phyloP scores from a whole-genome alignment of 768 basidiomycete species.

The Kwoniella pini region DNA sequence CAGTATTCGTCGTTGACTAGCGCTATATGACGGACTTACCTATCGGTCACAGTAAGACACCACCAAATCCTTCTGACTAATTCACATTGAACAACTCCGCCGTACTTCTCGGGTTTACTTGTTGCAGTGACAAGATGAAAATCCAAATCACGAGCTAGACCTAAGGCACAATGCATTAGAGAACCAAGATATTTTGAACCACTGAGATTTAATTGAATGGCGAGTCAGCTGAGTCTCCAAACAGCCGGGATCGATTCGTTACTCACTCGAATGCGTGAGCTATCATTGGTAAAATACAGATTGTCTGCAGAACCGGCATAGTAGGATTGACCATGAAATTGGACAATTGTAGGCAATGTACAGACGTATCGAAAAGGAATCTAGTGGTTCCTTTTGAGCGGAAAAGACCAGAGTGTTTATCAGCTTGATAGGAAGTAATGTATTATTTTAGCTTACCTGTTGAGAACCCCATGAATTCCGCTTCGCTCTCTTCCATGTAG shows the following conservation, averaged over 20 bases:
- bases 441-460: slow-evolving; percentile 1
- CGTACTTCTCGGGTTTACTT: slow-evolving; percentile 4
- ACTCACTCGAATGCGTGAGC: slow-evolving; percentile 32
- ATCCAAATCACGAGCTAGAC: slow-evolving; percentile 24
- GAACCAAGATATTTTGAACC: slow-evolving; percentile 20
- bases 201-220: background rate
- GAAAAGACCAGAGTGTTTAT: background rate
- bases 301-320: slow-evolving; percentile 20
- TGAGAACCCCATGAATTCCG: slow-evolving; percentile 12
- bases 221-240: no score
- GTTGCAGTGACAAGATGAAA: slow-evolving; percentile 16
- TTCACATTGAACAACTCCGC: slow-evolving; percentile 16
- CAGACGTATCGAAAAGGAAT: slow-evolving; percentile 27
- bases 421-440: no score
- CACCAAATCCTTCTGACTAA: slow-evolving; percentile 26
- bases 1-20: no score
- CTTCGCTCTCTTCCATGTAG: slow-evolving; percentile 22
- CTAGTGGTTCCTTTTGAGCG: background rate
- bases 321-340: slow-evolving; percentile 24
- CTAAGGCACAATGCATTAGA: slow-evolving; percentile 27
- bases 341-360: slow-evolving; percentile 20
- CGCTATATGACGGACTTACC: slow-evolving; percentile 3
- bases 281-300: slow-evolving; percentile 27
- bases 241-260: no score
- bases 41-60: slow-evolving; percentile 25